Evolutionary conservation across 306 rosid species (phyloP), one percentile per base, ranked within the genome.

Genomic region (Vigna hirtella): DNA sequence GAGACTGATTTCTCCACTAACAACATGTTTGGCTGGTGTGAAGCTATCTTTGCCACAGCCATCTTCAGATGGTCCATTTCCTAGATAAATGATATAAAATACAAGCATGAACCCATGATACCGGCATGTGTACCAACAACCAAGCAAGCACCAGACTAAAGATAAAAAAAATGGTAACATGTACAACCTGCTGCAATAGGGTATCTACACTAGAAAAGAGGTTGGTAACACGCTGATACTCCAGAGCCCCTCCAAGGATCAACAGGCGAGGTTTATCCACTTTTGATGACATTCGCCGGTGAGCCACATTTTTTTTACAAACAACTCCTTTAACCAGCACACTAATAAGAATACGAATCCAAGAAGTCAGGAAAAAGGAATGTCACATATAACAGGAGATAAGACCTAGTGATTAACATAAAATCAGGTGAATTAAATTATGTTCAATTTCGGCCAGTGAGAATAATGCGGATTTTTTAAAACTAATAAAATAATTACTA

Each of bases 241-340:
- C 99, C 63, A 96, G 98, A 83, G 99, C 99, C 59, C 99, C 99
- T 76, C 96, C 94, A 81, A 96, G 97, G 81, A 96, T 85, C 85
- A 96, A 81, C 16, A 96, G 1, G 67, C 97, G 97, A 74, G 99
- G 87, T 78, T 83, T 96, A 76, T 89, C 86, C 53, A 88, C 86
- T 86, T 87, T 93, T 76, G 96, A 85, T 7, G 90, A 69, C 99
- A 93, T 93, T 83, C 99, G 82, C 49, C 97, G 87, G 76, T 96
- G 99, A 74, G 98, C 97, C 87, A 96, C 97, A 69, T 93, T 96
- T 88, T 93, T 96, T 87, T 93, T 93, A 76, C 93, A 93, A 78
- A 96, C 96, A 76, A 96, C 90, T 87, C 99, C 99, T 84, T 93
- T 93, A 77, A 93, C 85, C 86, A 96, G 91, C 88, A 72, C 76